Evolutionary conservation across 1,284 basidiomycete species (phyloP), one percentile per base, ranked within the genome.

Genomic region (Sporisorium iseilematis-ciliati): DNA sequence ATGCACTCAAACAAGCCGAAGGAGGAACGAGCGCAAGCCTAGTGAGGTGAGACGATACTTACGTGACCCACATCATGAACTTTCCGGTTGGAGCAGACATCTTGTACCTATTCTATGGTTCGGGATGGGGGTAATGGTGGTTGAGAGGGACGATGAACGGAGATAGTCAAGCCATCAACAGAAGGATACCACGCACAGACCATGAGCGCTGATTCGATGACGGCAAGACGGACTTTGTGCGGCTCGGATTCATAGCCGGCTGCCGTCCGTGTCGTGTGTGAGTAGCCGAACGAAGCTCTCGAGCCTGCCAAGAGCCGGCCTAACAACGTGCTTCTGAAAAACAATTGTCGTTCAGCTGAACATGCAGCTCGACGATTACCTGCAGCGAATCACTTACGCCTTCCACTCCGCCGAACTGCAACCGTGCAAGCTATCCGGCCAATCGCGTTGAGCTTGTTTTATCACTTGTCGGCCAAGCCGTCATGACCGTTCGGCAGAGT

Each of bases 31-130:
- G 51, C n/a, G 25, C 40, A 48, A 11, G n/a, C 7, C 11, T 12
- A 45, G 25, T n/a, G 10, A 53, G 16, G 0, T 20, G 29, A 31
- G 14, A 31, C 14, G 26, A 46, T 49, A 74, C 71, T 43, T 65
- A 74, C 65, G 71, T 74, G 61, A 64, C 71, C 43, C 54, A 67
- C 23, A 74, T 41, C 49, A 64, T 68, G 58, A 62, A 74, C 54
- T 74, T 74, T 50, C 71, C 65, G 40, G 71, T 68, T 20, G 71
- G 71, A 53, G 58, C 65, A 40, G 71, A 61, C 71, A 69, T 74
- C 10, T 69, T 55, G 45, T 11, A 11, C 18, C 8, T 46, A 11
- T 25, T 1, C 20, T 21, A 4, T 18, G 16, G 20, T 50, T 41
- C 11, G 25, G 1, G 16, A 1, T 33, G 16, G 6, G 40, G 14